Conservation (phyloP, 805 yeast genomes). For the Osmozyma mogii region DNA sequence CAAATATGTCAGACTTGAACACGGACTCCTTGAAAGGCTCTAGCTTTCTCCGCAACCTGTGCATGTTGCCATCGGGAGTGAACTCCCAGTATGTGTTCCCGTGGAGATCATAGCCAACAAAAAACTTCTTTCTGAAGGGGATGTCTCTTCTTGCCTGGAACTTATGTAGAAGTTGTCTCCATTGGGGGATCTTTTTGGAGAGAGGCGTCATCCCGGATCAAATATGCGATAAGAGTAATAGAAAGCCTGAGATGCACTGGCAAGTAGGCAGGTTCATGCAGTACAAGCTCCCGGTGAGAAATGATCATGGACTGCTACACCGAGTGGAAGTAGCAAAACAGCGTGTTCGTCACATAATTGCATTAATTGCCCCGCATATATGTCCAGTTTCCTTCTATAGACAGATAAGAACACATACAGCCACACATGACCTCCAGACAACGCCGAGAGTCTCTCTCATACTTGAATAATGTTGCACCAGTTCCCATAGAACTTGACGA, state of each 20-base stretch:
- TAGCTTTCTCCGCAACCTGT: conserved; percentile 53
- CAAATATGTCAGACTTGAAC: conserved; percentile 51
- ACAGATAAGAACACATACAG: too few relatives aligned
- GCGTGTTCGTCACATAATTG: too few relatives aligned
- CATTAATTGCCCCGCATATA: too few relatives aligned
- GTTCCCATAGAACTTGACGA: conserved; percentile 31
- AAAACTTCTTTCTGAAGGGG: conserved; percentile 65
- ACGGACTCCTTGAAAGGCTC: conserved; percentile 44
- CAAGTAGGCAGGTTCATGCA: too few relatives aligned
- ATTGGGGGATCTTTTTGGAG: conserved; percentile 38
- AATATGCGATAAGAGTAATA: too few relatives aligned
- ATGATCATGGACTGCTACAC: too few relatives aligned
- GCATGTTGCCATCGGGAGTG: conserved; percentile 43
- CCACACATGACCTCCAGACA: too few relatives aligned
- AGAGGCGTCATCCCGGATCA: conserved; percentile 55
- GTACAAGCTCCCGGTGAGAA: too few relatives aligned
- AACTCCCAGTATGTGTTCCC: conserved; percentile 88
- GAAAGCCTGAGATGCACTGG: too few relatives aligned
- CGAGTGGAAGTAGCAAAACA: too few relatives aligned
- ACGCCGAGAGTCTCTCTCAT: too few relatives aligned
- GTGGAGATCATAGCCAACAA: conserved; percentile 69
- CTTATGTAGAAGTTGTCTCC: conserved; percentile 42
- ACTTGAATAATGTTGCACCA: conserved; percentile 26
- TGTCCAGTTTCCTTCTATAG: too few relatives aligned
- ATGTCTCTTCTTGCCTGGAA: conserved; percentile 56